Evolutionary conservation across 2,329 filamentous ascomycete genomes (phyloP), one percentile per base, ranked within the genome.

Genomic region (Myrmaecium sp.): DNA sequence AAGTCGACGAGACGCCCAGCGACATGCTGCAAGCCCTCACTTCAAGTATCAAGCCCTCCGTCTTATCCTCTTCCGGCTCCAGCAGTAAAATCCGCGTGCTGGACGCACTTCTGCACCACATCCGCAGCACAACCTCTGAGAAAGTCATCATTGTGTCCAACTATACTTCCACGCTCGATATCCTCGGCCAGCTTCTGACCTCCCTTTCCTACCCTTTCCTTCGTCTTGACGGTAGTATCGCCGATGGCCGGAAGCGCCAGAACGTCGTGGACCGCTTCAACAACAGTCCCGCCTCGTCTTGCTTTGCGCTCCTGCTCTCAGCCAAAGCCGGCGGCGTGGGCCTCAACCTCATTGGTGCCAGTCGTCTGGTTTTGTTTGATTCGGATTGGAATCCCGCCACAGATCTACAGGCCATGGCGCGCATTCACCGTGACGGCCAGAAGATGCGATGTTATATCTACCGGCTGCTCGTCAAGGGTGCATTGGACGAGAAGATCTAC

Each of bases 111-210:
- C 51, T 81, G 2, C 62, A 73, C 36, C 60, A 59, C 7, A 60
- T 81, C 14, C 63, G 61, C 25, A 62, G 56, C 2, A 66, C 58
- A 0, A 77, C 74, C 0, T 52, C 62, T 1, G 75, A 81, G 39
- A 81, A 80, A 40, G 65, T 81, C 14, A 72, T 81, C 6, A 58
- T 81, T 6, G 73, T 81, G n/a, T 79, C 74, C 12, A 79, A 80
- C 41, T 80, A 78, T 43, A 81, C 75, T 0, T 69, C 70, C 6
- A 81, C 75, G 0, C 60, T 81, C 6, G 70, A 76, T 37, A 59
- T 80, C 33, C 62, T 81, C 4, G 65, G 64, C 22, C 62, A 59
- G 3, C 60, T 79, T 2, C 57, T 80, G 4, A 54, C 58, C 2
- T 66, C 69, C 2, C 55, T 74, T 10, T 64, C 62, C 2, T 63